phyloP scores from a whole-genome alignment of 306 rosid genomes.

The Pyrus bretschneideri region DNA sequence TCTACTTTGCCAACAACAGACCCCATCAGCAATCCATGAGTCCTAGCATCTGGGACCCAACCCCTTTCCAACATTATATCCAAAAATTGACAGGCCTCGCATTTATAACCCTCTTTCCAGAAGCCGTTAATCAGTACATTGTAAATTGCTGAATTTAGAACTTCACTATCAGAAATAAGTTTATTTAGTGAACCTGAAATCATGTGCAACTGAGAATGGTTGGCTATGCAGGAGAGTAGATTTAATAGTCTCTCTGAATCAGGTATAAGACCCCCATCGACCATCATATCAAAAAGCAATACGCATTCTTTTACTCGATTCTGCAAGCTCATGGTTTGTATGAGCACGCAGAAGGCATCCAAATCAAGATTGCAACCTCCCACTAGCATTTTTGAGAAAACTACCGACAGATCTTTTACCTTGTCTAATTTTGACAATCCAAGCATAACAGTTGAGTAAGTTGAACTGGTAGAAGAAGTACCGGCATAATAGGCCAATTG shows the following conservation, averaged over 20 bases:
- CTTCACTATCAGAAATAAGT: conserved; percentile 26
- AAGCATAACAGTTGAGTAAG: conserved; percentile 46
- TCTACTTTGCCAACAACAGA: conserved; percentile 33
- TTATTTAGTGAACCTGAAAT: conserved; percentile 44
- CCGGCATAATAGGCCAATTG: conserved; percentile 48
- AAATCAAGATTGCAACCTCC: conserved; percentile 44
- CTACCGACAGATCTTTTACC: conserved; percentile 29
- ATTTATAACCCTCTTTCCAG: conserved; percentile 68
- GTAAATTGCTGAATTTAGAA: conserved; percentile 39
- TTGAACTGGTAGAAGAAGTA: conserved; percentile 37
- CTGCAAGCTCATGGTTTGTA: conserved; percentile 45
- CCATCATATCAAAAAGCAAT: conserved; percentile 58
- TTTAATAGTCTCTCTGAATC: conserved; percentile 49
- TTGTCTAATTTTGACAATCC: conserved; percentile 39
- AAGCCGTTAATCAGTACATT: conserved; percentile 59
- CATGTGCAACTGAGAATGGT: conserved; percentile 41
- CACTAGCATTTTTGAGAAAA: conserved; percentile 56
- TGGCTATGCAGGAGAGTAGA: conserved; percentile 44
- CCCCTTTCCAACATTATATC: conserved; percentile 83
- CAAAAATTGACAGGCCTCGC: conserved; percentile 44
- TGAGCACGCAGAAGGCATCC: conserved; percentile 61
- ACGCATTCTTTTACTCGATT: conserved; percentile 41
- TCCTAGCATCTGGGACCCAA: conserved; percentile 72
- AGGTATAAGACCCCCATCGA: conserved; percentile 49
- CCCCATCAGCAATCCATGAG: conserved; percentile 75